Percentiles rank a stretch among this genome's conserved stretches.
These are phyloP conservation scores for Entonaema liquescens DNA, from an alignment of 495 filamentous ascomycete species.

Conservation along the genomic window DNA sequence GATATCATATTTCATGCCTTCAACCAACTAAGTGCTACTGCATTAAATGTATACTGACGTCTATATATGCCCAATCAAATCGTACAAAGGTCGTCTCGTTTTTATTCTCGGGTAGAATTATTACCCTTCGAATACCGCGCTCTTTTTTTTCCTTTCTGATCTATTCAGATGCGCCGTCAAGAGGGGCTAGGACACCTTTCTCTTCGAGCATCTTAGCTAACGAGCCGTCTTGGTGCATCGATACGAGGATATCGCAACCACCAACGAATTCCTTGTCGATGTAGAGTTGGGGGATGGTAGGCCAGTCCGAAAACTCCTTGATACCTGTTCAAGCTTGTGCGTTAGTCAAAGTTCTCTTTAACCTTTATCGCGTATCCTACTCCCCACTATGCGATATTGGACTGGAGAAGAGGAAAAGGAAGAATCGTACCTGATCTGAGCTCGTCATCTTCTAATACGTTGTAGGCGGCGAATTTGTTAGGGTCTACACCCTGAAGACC, in stretches of 20 bases:
- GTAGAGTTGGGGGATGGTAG: constrained; percentile 97
- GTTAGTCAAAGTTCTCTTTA: constrained; percentile 8
- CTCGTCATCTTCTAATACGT: constrained; percentile 91
- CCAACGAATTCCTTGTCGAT: constrained; percentile 95
- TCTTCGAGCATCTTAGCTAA: constrained; percentile 90
- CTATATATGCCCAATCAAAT: not conserved
- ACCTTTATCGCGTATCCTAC: not conserved
- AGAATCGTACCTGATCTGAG: constrained; percentile 75
- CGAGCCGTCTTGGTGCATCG: constrained; percentile 97
- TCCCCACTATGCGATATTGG: not conserved
- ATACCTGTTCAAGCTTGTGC: constrained; percentile 68
- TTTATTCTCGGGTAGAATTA: not conserved
- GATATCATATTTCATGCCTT: not conserved
- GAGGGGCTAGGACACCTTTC: constrained; percentile 75
- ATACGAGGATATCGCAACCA: constrained; percentile 95
- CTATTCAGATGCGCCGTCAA: constrained; percentile 29
- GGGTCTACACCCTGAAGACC: constrained; percentile 95
- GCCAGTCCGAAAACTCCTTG: constrained; percentile 99
- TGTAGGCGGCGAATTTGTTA: constrained; percentile 95
- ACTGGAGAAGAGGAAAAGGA: not conserved
- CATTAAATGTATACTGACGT: not conserved
- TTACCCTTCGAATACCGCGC: not conserved
- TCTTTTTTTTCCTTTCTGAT: not conserved
- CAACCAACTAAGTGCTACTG: not conserved
- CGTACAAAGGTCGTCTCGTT: not conserved